Conservation (phyloP, 805 yeast genomes). For the Saturnispora silvae region DNA sequence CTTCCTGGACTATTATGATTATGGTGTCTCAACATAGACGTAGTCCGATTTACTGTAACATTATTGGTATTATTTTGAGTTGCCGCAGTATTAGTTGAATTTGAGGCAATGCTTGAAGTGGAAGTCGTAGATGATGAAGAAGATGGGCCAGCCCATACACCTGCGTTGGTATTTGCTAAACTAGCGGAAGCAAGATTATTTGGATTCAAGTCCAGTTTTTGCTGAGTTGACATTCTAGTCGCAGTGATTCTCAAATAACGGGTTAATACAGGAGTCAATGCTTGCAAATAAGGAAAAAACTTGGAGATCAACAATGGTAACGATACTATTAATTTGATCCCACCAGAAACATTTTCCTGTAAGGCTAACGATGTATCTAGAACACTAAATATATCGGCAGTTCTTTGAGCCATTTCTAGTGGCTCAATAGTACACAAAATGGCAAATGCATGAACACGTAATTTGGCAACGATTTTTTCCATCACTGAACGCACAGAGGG, state of each 20-base stretch:
- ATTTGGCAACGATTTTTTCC: constrained; percentile 12
- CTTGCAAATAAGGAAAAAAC: constrained; percentile 14
- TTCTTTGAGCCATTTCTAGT: constrained; percentile 10
- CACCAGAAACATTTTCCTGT: constrained; percentile 18
- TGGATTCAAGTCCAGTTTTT: neutral
- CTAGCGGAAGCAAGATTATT: no score
- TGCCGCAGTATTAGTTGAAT: no score
- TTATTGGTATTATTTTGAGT: no score
- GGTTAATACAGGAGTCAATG: constrained; percentile 14
- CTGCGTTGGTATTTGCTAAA: neutral
- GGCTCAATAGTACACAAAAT: constrained; percentile 18
- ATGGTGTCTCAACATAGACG: no score
- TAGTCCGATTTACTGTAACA: no score
- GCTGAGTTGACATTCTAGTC: constrained; percentile 10
- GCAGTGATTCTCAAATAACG: constrained; percentile 11
- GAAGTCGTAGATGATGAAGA: constrained; percentile 2
- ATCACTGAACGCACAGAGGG: neutral
- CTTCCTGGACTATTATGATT: no score
- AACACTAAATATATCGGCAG: constrained; percentile 12
- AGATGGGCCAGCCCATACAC: constrained; percentile 9
- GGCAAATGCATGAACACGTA: constrained; percentile 21
- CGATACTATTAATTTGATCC: constrained; percentile 16
- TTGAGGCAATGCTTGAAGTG: neutral
- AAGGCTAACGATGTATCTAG: constrained; percentile 12
- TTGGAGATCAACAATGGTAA: constrained; percentile 15